Conservation (phyloP, 2,329 filamentous ascomycete species). For the Cytospora piceicola region DNA sequence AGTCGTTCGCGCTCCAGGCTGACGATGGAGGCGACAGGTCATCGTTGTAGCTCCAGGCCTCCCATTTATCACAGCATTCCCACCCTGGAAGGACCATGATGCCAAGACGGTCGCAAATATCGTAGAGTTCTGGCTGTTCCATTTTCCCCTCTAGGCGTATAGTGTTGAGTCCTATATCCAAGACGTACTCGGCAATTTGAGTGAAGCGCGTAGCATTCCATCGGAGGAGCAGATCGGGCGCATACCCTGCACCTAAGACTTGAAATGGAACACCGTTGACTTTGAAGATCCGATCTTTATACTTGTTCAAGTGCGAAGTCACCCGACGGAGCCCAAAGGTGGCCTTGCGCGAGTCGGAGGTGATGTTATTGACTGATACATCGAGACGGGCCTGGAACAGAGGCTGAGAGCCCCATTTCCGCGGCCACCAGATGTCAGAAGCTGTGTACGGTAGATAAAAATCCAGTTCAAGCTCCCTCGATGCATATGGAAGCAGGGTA, state of each 20-base stretch:
- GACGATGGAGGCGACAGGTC: constrained; percentile 43
- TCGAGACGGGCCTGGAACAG: constrained; percentile 40
- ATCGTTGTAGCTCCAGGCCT: constrained; percentile 64
- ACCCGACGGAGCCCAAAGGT: constrained; percentile 61
- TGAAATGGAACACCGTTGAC: constrained; percentile 63
- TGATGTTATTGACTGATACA: constrained; percentile 33
- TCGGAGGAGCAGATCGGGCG: constrained; percentile 64
- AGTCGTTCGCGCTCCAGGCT: constrained; percentile 57
- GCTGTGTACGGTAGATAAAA: background rate
- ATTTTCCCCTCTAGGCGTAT: constrained; percentile 67
- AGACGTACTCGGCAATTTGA: constrained; percentile 54
- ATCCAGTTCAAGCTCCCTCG: constrained; percentile 21
- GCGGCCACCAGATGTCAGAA: constrained; percentile 62
- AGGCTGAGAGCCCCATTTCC: constrained; percentile 57
- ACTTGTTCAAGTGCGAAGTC: constrained; percentile 51
- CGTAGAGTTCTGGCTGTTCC: constrained; percentile 64
- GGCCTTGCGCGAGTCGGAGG: constrained; percentile 42
- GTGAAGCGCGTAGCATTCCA: constrained; percentile 55
- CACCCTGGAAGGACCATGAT: constrained; percentile 66
- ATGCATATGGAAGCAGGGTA: constrained; percentile 44
- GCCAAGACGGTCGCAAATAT: constrained; percentile 61
- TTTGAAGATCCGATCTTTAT: constrained; percentile 59
- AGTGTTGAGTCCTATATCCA: constrained; percentile 67
- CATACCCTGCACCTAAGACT: constrained; percentile 64
- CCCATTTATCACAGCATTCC: constrained; percentile 73